These are phyloP conservation scores for Paecilomyces sp. DNA, from an alignment of 2,329 filamentous ascomycete species.

Conservation along the genomic window DNA sequence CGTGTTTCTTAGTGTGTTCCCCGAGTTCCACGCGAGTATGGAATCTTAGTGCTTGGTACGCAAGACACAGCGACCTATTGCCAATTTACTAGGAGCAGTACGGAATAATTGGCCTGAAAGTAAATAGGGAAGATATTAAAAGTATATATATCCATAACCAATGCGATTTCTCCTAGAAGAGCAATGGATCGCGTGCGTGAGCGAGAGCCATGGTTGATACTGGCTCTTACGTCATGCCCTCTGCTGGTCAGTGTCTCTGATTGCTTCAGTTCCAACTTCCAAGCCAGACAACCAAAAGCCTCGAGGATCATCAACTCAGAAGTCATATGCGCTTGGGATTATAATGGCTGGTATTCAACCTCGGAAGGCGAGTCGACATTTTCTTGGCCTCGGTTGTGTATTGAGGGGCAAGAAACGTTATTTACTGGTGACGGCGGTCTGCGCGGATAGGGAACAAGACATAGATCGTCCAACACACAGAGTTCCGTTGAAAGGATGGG, in stretches of 20 bases:
- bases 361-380: not conserved
- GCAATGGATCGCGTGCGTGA: not conserved
- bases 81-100: too few species aligned
- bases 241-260: not conserved
- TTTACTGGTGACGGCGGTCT: not conserved
- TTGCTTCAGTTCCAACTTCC: not conserved
- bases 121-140: not conserved
- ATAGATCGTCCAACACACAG: too few species aligned
- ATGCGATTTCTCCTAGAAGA: not conserved
- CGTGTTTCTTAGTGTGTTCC: too few species aligned
- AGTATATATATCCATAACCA: too few species aligned
- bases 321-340: not conserved
- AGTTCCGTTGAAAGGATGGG: too few species aligned
- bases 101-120: too few species aligned
- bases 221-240: not conserved
- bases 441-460: too few species aligned
- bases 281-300: not conserved
- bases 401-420: not conserved
- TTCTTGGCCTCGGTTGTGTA: not conserved
- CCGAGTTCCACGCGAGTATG: too few species aligned
- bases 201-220: not conserved
- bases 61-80: too few species aligned
- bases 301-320: not conserved
- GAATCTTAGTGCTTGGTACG: too few species aligned
- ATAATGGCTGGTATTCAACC: not conserved